These are phyloP conservation scores for Dillenia suffruticosa DNA, from an alignment of 164 flowering plant species.

Conservation along the genomic window DNA sequence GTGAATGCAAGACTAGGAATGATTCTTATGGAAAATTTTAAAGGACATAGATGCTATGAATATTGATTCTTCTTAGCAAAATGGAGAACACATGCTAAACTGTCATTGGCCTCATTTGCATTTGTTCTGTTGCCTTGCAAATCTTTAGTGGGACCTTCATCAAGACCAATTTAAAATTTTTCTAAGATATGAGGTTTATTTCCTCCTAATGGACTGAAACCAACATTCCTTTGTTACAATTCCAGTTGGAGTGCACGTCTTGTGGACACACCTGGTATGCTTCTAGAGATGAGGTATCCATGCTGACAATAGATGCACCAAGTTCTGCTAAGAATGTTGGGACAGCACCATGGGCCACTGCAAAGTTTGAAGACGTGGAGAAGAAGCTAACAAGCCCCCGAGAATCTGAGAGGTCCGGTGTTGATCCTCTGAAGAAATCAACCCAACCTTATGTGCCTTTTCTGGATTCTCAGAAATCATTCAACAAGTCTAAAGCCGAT, in stretches of 20 bases:
- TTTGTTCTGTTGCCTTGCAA: no score
- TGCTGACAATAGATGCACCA: conserved; percentile 68
- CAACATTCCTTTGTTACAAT: not conserved
- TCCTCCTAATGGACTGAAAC: not conserved
- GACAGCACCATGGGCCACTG: not conserved
- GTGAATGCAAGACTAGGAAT: no score
- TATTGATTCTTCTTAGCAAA: no score
- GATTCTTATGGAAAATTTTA: no score
- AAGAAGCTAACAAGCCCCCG: conserved; percentile 66
- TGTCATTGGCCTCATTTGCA: no score
- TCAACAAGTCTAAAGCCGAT: conserved; percentile 36
- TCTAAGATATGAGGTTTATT: no score
- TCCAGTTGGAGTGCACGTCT: conserved; percentile 78
- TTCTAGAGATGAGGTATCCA: conserved; percentile 77
- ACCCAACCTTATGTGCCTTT: conserved; percentile 49
- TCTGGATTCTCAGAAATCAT: conserved; percentile 58
- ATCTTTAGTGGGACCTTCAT: no score
- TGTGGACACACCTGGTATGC: conserved; percentile 93
- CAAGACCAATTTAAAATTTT: no score
- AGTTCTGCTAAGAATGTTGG: conserved; percentile 33
- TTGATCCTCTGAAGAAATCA: conserved; percentile 43
- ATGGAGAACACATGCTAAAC: no score
- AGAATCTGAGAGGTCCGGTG: conserved; percentile 41
- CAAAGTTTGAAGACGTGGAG: conserved; percentile 80
- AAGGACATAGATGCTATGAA: no score